A percentile compares a stretch with the other conserved stretches of the same genome.
Evolutionary conservation across 495 filamentous ascomycete species (phyloP).

Genomic region (Penicillium coprophilum): DNA sequence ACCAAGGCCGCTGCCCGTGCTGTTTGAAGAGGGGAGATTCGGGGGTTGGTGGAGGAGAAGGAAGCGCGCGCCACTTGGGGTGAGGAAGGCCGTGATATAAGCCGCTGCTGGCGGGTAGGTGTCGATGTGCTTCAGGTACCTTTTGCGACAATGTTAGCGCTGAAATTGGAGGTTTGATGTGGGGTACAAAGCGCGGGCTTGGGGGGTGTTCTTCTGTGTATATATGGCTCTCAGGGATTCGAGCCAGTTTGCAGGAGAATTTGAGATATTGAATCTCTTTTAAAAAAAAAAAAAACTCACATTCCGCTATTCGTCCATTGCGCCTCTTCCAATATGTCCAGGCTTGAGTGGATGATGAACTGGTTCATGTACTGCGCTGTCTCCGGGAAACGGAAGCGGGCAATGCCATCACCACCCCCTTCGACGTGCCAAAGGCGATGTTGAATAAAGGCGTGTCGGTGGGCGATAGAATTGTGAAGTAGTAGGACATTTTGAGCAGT

Average conservation of each 20-base stretch:
- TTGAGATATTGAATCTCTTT: not conserved
- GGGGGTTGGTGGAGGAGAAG: slow-evolving; percentile 82
- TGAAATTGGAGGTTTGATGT: not conserved
- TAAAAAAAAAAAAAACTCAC: no score
- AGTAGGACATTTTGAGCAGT: slow-evolving; percentile 76
- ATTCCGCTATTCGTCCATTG: slow-evolving; percentile 84
- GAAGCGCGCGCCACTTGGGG: slow-evolving; percentile 68
- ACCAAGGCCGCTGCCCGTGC: slow-evolving; percentile 25
- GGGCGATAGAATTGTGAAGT: slow-evolving; percentile 92
- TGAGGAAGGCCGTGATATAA: slow-evolving; percentile 89
- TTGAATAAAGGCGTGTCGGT: slow-evolving; percentile 94
- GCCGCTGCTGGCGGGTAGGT: slow-evolving; percentile 76
- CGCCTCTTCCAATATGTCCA: slow-evolving; percentile 93
- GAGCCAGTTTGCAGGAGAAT: not conserved
- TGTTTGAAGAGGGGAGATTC: slow-evolving; percentile 42
- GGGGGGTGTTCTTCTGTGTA: not conserved
- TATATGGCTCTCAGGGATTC: not conserved
- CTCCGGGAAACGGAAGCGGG: slow-evolving; percentile 73
- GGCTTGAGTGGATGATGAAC: slow-evolving; percentile 87
- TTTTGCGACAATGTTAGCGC: slow-evolving; percentile 34
- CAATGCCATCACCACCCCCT: slow-evolving; percentile 87
- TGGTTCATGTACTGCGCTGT: slow-evolving; percentile 92
- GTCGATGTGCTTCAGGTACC: slow-evolving; percentile 95
- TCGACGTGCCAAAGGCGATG: slow-evolving; percentile 92
- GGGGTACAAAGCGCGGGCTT: not conserved